These are phyloP conservation scores for Epichloe uncinata DNA, from an alignment of 2,329 filamentous ascomycete species.

Conservation along the genomic window DNA sequence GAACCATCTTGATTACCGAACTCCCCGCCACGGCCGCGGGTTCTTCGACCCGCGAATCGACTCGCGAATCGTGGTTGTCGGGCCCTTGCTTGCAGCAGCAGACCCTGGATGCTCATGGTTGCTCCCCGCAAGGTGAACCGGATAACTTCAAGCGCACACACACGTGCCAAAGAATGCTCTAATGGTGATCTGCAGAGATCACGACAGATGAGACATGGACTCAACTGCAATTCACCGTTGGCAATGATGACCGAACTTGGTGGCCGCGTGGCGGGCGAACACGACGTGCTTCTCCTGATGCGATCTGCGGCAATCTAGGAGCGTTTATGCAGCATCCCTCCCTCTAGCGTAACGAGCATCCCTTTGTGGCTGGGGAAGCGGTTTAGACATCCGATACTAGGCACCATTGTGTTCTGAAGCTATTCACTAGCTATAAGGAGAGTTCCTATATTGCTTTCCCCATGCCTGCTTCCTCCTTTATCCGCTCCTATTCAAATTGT, in stretches of 20 bases:
- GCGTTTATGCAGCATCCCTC: too few relatives aligned
- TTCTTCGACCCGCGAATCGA: neutral
- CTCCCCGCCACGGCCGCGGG: neutral
- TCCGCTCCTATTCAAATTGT: too few relatives aligned
- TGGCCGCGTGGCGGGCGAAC: neutral
- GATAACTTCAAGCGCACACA: neutral
- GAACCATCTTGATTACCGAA: neutral
- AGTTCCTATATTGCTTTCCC: too few relatives aligned
- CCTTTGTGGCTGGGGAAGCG: too few relatives aligned
- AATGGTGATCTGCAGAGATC: conserved; percentile 1
- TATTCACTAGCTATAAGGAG: too few relatives aligned
- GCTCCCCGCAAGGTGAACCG: neutral
- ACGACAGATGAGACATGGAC: conserved; percentile 2
- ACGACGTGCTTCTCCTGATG: neutral
- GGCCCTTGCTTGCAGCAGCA: neutral
- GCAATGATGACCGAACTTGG: neutral
- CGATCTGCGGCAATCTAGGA: too few relatives aligned
- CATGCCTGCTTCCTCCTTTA: too few relatives aligned
- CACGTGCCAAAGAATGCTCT: neutral
- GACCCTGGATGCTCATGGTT: neutral
- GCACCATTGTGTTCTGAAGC: too few relatives aligned
- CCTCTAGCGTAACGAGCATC: too few relatives aligned
- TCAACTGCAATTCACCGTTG: neutral
- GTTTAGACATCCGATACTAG: too few relatives aligned
- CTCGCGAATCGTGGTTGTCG: neutral